These are phyloP conservation scores for Colletotrichum godetiae DNA, from an alignment of 2,329 filamentous ascomycete genomes.

Conservation along the genomic window DNA sequence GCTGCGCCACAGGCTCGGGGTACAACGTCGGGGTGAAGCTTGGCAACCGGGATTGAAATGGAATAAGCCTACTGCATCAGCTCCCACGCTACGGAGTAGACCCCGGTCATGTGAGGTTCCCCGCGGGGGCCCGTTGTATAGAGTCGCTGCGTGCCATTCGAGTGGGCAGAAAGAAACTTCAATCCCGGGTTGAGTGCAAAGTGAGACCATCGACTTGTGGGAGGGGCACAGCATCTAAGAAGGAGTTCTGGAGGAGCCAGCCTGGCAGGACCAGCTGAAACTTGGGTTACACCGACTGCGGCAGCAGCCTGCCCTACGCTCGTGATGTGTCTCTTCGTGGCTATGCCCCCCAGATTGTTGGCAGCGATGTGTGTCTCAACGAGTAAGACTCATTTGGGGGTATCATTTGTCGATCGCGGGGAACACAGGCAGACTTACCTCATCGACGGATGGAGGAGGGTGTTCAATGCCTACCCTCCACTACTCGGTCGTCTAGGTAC, in stretches of 20 bases:
- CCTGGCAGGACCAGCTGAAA: not conserved
- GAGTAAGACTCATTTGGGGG: not conserved
- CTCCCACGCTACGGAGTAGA: not conserved
- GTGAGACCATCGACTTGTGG: not conserved
- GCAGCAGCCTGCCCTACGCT: conserved; percentile 3
- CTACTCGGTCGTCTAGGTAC: not conserved
- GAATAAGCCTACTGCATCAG: not conserved
- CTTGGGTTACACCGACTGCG: not conserved
- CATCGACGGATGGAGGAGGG: not conserved
- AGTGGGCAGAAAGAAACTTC: conserved; percentile 5
- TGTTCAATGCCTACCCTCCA: not conserved
- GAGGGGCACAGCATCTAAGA: not conserved
- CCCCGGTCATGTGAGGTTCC: not conserved
- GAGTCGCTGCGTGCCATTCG: not conserved
- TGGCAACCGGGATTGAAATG: conserved; percentile 6
- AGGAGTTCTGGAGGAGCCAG: not conserved
- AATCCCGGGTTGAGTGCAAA: not conserved
- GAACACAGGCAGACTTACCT: not conserved
- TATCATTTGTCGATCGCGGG: conserved; percentile 10
- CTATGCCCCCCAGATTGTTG: conserved; percentile 8
- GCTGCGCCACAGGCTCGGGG: conserved; percentile 14
- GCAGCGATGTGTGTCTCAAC: conserved; percentile 3
- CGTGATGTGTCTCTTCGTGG: conserved; percentile 15
- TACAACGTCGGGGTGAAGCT: not conserved
- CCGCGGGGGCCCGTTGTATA: not conserved